Evolutionary conservation across 345 rosid genomes (phyloP).

Genomic region (Euphorbia peplus): DNA sequence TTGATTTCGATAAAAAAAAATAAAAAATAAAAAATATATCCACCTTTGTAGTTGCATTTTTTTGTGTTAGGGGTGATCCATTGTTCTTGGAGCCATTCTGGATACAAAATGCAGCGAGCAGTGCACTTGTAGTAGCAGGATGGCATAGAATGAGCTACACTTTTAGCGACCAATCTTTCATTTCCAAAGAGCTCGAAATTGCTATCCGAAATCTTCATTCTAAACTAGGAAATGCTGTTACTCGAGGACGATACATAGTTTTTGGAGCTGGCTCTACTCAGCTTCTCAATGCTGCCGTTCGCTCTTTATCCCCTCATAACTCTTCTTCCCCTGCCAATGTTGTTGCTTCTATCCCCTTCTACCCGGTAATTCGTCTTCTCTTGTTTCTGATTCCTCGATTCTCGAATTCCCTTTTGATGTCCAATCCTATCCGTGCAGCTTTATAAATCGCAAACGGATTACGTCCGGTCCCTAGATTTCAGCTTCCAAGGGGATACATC

Average conservation of each 20-base stretch:
- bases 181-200: constrained; percentile 40
- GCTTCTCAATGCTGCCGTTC: constrained; percentile 61
- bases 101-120: constrained; percentile 41
- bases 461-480: constrained; percentile 32
- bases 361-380: constrained; percentile 36
- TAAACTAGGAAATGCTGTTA: constrained; percentile 50
- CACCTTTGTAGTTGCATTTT: too few species aligned
- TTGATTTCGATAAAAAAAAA: too few species aligned
- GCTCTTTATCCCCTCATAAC: constrained; percentile 44
- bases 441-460: constrained; percentile 41
- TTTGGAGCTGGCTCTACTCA: constrained; percentile 73
- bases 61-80: constrained; percentile 52
- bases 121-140: constrained; percentile 48
- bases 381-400: neutral
- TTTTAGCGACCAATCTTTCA: constrained; percentile 17
- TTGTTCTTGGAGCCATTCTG: constrained; percentile 54
- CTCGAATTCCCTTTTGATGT: neutral
- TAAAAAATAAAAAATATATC: too few species aligned
- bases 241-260: constrained; percentile 40
- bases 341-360: constrained; percentile 58
- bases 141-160: constrained; percentile 60
- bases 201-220: constrained; percentile 49
- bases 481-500: constrained; percentile 54
- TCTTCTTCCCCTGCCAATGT: constrained; percentile 43
- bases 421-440: constrained; percentile 22